A percentile compares a stretch with the other conserved stretches of the same genome.
Conservation (phyloP, 2,329 filamentous ascomycete species). For the Metarhizium album region DNA sequence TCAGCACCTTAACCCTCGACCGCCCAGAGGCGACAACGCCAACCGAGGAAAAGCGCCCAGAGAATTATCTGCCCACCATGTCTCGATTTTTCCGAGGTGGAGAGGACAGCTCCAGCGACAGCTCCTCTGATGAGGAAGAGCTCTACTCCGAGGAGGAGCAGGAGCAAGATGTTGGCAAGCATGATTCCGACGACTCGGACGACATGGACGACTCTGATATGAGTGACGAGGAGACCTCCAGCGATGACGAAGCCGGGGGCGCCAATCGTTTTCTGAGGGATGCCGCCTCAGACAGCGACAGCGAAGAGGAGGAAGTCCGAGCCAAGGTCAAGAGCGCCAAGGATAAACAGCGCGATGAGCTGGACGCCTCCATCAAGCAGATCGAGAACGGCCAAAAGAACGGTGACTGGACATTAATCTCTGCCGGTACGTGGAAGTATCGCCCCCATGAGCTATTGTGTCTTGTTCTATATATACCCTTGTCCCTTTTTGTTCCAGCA, state of each 20-base stretch:
- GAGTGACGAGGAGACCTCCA: slow-evolving; percentile 43
- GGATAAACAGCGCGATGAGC: slow-evolving; percentile 90
- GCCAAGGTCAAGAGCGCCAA: slow-evolving; percentile 94
- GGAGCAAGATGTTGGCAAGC: slow-evolving; percentile 27
- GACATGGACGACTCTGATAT: slow-evolving; percentile 39
- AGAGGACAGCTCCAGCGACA: slow-evolving; percentile 88
- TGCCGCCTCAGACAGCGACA: slow-evolving; percentile 62
- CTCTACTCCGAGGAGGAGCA: slow-evolving; percentile 56
- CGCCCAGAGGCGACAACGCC: slow-evolving; percentile 7
- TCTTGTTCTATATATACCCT: background rate
- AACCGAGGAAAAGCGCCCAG: slow-evolving; percentile 6
- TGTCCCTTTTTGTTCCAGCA: background rate
- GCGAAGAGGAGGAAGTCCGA: slow-evolving; percentile 77
- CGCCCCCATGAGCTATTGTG: background rate
- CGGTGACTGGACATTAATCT: slow-evolving; percentile 91
- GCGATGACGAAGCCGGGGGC: slow-evolving; percentile 59
- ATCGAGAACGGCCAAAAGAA: slow-evolving; percentile 98
- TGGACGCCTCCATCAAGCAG: slow-evolving; percentile 77
- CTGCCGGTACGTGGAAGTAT: slow-evolving; percentile 53
- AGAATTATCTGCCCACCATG: slow-evolving; percentile 45
- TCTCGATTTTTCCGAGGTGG: slow-evolving; percentile 95
- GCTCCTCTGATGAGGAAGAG: slow-evolving; percentile 92
- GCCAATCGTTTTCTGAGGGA: slow-evolving; percentile 76
- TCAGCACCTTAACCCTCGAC: slow-evolving; percentile 7
- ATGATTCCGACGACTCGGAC: slow-evolving; percentile 26